A percentile compares a stretch with the other conserved stretches of the same genome.
phyloP scores from a whole-genome alignment of 768 basidiomycete genomes.

The Hygrophorus pudorinus region DNA sequence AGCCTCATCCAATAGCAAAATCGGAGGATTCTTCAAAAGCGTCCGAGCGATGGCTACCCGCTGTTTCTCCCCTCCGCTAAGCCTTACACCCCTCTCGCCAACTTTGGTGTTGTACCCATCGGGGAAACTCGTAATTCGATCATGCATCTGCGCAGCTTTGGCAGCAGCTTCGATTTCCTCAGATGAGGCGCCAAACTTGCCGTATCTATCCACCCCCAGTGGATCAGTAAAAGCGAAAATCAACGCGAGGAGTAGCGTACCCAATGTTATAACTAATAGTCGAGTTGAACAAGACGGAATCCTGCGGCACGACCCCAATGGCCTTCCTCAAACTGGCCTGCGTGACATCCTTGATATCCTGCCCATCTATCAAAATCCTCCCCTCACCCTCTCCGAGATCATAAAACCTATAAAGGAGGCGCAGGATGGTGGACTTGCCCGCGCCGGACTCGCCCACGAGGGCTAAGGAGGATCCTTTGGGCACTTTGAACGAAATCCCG shows the following conservation, averaged over 20 bases:
- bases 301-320: conserved; percentile 90
- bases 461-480: conserved; percentile 80
- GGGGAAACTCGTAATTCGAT: conserved; percentile 74
- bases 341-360: conserved; percentile 81
- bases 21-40: conserved; percentile 76
- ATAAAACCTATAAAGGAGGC: conserved; percentile 89
- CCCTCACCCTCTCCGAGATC: conserved; percentile 75
- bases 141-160: conserved; percentile 79
- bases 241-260: conserved; percentile 22
- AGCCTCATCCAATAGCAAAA: conserved; percentile 71
- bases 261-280: conserved; percentile 68
- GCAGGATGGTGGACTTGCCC: conserved; percentile 76
- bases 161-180: conserved; percentile 78
- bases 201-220: conserved; percentile 41
- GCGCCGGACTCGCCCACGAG: conserved; percentile 79
- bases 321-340: conserved; percentile 68
- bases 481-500: conserved; percentile 80
- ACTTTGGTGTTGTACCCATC: conserved; percentile 82
- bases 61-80: conserved; percentile 87
- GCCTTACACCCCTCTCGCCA: conserved; percentile 80
- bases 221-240: neutral
- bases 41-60: conserved; percentile 83
- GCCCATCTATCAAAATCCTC: conserved; percentile 73
- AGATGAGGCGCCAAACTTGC: conserved; percentile 56
- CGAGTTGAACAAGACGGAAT: conserved; percentile 63